These are phyloP conservation scores for Phaeosphaeria sp. DNA, from an alignment of 2,329 filamentous ascomycete species.

Conservation along the genomic window DNA sequence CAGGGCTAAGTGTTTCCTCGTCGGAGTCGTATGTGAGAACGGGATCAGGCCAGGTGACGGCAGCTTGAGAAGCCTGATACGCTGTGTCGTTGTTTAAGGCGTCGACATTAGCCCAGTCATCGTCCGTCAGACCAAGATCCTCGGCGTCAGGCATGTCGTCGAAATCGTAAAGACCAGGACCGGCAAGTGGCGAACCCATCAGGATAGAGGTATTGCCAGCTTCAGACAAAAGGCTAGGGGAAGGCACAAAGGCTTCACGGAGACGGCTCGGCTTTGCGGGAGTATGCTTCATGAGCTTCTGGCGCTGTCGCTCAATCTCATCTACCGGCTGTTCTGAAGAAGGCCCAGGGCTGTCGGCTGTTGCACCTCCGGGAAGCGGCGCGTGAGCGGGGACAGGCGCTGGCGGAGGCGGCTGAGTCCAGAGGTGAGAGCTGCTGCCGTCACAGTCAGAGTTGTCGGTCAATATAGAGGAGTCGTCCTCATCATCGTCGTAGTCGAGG, in stretches of 20 bases:
- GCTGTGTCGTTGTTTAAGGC: conserved; percentile 12
- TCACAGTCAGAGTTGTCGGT: conserved; percentile 23
- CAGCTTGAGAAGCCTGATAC: conserved; percentile 16
- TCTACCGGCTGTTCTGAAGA: conserved; percentile 22
- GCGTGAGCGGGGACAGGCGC: conserved; percentile 44
- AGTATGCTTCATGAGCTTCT: conserved; percentile 41
- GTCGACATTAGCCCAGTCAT: conserved; percentile 17
- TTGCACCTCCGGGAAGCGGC: conserved; percentile 29
- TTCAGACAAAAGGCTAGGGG: conserved; percentile 38
- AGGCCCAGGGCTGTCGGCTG: conserved; percentile 7
- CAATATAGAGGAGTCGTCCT: conserved; percentile 17
- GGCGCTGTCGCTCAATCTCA: conserved; percentile 36
- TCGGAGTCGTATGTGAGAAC: conserved; percentile 30
- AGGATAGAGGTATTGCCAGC: conserved; percentile 29
- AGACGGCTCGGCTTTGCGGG: conserved; percentile 44
- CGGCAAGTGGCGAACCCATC: conserved; percentile 22
- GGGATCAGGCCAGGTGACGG: conserved; percentile 20
- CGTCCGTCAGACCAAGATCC: conserved; percentile 24
- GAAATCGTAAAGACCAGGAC: conserved; percentile 20
- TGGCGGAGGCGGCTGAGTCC: conserved; percentile 45
- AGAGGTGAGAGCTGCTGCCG: conserved; percentile 25
- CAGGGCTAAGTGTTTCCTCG: conserved; percentile 27
- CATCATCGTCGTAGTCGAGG: conserved; percentile 31
- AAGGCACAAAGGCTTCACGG: conserved; percentile 40
- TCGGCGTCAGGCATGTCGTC: conserved; percentile 27